Conservation (phyloP, 768 basidiomycete species). For the Kockovaella imperatae region DNA sequence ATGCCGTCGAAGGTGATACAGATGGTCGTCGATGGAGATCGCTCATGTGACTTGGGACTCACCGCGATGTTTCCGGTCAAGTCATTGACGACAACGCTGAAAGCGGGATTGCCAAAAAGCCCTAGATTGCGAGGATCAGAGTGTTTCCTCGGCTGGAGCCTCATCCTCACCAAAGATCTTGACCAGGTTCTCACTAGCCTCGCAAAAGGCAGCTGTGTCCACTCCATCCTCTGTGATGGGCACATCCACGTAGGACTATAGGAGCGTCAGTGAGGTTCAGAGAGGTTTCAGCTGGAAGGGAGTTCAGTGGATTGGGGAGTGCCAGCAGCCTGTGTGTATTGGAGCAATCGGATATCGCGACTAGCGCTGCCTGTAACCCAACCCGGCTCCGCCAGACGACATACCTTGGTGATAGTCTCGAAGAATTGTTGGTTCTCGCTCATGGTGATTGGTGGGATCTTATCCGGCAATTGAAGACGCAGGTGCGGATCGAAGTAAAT, state of each 20-base stretch:
- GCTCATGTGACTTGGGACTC: constrained; percentile 31
- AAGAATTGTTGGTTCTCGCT: constrained; percentile 29
- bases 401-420: constrained; percentile 41
- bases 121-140: constrained; percentile 54
- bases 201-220: constrained; percentile 77
- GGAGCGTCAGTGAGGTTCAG: no score
- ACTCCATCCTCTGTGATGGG: constrained; percentile 76
- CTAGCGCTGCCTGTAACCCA: not conserved
- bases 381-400: not conserved
- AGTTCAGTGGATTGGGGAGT: no score
- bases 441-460: no score
- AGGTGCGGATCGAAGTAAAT: no score
- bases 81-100: constrained; percentile 73
- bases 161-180: constrained; percentile 72
- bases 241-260: constrained; percentile 91
- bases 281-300: no score
- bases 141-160: not conserved
- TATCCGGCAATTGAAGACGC: no score
- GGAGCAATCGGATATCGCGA: not conserved
- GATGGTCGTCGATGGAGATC: not conserved
- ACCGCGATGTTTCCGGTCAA: constrained; percentile 86
- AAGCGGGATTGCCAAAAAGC: constrained; percentile 76
- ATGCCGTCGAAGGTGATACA: not conserved
- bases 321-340: not conserved
- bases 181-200: constrained; percentile 80